Conservation (phyloP, 306 rosid genomes). For the Rosa lucieae region DNA sequence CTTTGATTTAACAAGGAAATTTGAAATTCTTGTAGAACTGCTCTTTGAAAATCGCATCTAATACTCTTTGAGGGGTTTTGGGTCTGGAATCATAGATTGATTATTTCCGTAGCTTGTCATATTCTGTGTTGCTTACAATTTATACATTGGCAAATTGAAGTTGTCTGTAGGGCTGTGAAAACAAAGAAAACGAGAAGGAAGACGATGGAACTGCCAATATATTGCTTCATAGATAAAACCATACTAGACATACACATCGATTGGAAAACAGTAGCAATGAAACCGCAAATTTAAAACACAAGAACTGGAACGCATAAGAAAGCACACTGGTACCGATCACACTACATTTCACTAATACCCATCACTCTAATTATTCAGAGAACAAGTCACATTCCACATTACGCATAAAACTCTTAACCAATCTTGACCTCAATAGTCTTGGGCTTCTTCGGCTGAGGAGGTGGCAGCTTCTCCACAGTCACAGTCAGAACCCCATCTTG, state of each 20-base stretch:
- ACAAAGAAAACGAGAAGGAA: neutral
- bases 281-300: neutral
- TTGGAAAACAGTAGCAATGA: neutral
- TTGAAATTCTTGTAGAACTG: neutral
- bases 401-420: constrained; percentile 23
- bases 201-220: neutral
- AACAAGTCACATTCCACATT: neutral
- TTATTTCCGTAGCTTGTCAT: neutral
- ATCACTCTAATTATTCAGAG: neutral
- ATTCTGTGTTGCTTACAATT: neutral
- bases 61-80: neutral
- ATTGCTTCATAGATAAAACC: neutral
- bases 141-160: neutral
- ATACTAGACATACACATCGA: neutral
- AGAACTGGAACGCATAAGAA: neutral
- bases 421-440: constrained; percentile 76
- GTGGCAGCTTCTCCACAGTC: constrained; percentile 74
- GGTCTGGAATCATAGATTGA: neutral
- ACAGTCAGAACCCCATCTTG: constrained; percentile 89
- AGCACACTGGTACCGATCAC: neutral
- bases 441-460: constrained; percentile 93
- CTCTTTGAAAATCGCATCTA: neutral
- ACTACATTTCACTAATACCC: neutral
- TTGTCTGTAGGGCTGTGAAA: neutral
- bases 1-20: neutral